These are phyloP conservation scores for Xylariaceae sp. DNA, from an alignment of 2,329 filamentous ascomycete genomes.

Conservation along the genomic window DNA sequence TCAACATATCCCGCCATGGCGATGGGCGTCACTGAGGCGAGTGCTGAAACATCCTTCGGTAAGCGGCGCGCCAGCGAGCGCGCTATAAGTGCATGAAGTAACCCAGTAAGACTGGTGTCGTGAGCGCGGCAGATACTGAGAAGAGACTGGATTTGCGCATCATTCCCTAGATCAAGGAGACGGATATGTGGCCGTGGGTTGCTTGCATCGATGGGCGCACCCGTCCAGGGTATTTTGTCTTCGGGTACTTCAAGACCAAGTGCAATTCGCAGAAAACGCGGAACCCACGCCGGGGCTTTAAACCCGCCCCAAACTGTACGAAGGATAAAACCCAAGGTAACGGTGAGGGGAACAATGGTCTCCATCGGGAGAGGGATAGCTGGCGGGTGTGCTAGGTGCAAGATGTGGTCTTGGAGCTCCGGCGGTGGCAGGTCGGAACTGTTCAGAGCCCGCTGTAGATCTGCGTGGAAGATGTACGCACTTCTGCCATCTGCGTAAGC, in stretches of 20 bases:
- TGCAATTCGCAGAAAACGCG: conserved; percentile 33
- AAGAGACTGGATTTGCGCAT: conserved; percentile 27
- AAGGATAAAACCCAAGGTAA: conserved; percentile 18
- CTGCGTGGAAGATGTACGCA: conserved; percentile 46
- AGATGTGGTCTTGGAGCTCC: conserved; percentile 21
- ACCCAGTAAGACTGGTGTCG: conserved; percentile 43
- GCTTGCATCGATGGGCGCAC: conserved; percentile 32
- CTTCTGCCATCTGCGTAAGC: conserved; percentile 49
- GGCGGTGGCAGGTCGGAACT: conserved; percentile 2
- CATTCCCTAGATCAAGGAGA: conserved; percentile 33
- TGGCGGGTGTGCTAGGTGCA: conserved; percentile 31
- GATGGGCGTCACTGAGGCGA: conserved; percentile 41
- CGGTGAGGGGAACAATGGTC: conserved; percentile 36
- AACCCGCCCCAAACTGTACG: conserved; percentile 15
- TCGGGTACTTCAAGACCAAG: conserved; percentile 4
- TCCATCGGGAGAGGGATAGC: conserved; percentile 39
- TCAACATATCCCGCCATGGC: conserved; percentile 39
- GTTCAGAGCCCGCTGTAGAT: conserved; percentile 42
- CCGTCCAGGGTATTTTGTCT: conserved; percentile 36
- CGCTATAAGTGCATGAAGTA: conserved; percentile 45
- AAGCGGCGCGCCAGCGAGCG: conserved; percentile 38
- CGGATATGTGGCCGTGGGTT: conserved; percentile 36
- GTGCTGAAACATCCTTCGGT: conserved; percentile 30
- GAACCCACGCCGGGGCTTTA: conserved; percentile 37
- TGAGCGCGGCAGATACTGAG: conserved; percentile 39